Evolutionary conservation across 2,329 filamentous ascomycete species (phyloP), one percentile per base, ranked within the genome.

Genomic region (Diaporthe ampelina): DNA sequence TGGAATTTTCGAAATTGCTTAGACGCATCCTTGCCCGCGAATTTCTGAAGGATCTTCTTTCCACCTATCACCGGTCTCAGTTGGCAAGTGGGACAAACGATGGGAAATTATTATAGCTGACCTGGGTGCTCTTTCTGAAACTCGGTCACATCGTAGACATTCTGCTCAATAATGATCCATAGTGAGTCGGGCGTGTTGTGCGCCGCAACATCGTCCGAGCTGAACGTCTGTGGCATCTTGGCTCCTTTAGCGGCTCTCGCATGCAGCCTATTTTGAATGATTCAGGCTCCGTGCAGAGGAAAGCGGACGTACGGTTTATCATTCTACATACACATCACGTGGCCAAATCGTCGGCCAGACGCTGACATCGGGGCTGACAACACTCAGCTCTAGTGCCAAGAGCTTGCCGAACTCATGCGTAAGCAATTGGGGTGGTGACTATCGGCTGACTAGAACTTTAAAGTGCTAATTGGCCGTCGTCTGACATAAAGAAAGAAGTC

Each of bases 91-190:
- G 59, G 24, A 32, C 8, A 21, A 7, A 9, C 7, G 21, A 4
- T 45, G 19, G 52, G 57, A 71, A 2, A 19, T 37, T 2, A 21
- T n/a, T 37, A 1, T 13, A 29, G 21, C 85, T 86, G 87, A 90
- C 94, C 95, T 82, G 94, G 94, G 83, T 96, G 94, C 77, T 95
- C 93, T 75, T 95, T 92, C 83, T 94, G 93, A 83, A 96, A 96
- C 81, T 92, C 95, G 79, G 95, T 97, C 80, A 98, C 83, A 82
- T 99, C 96, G 85, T 98, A 98, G 78, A 98, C 96, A 84, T 98
- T 95, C 80, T 95, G 94, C 78, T 98, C 96, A 78, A 98, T 92
- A 77, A 97, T 91, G 81, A 98, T 94, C 91, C 92, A 98, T 76
- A 98, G 88, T 82, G 92, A 93, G 81, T 95, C 91, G 59, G 92